Conservation (phyloP, 1,139 yeast species). For the Candida dubliniensis region DNA sequence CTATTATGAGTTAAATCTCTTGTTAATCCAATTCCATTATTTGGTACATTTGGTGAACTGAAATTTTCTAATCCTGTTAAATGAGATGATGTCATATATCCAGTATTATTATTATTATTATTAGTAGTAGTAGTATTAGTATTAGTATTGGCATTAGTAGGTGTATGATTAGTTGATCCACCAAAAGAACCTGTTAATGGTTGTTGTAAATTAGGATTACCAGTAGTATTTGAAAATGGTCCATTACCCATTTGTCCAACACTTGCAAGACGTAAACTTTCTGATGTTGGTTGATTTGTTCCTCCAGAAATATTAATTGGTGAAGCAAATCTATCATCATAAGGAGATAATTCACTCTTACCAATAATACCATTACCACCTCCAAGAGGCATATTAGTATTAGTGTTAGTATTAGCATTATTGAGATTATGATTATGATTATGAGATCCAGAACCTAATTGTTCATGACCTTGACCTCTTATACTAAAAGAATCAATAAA, state of each 20-base stretch:
- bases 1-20: constrained; percentile 33
- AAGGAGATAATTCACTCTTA: no score
- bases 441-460: constrained; percentile 8
- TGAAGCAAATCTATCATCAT: constrained; percentile 3
- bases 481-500: constrained; percentile 75
- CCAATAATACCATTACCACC: no score
- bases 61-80: constrained; percentile 61
- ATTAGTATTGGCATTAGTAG: constrained; percentile 3
- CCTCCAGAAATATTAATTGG: no score
- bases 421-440: not conserved
- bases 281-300: no score
- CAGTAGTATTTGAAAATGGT: constrained; percentile 23
- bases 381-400: not conserved
- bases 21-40: constrained; percentile 16
- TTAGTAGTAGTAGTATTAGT: not conserved
- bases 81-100: constrained; percentile 56
- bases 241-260: not conserved
- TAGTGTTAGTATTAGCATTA: not conserved
- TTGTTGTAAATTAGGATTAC: not conserved
- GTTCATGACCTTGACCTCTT: constrained; percentile 30
- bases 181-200: not conserved
- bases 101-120: constrained; percentile 19
- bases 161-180: constrained; percentile 15
- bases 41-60: constrained; percentile 35
- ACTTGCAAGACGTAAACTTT: no score